Conservation (phyloP, 345 rosid genomes). For the Rhizophora mangle region DNA sequence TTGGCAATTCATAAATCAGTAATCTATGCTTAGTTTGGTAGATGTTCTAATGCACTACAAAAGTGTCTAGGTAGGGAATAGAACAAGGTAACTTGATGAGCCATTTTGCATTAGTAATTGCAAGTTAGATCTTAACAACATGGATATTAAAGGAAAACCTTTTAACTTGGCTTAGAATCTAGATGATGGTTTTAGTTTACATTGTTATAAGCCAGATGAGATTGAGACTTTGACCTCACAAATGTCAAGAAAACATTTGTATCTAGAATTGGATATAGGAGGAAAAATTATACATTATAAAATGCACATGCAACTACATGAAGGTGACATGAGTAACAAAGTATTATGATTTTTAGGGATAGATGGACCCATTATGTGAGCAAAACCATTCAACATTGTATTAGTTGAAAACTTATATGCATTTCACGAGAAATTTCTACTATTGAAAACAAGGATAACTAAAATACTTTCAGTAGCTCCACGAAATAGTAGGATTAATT, state of each 20-base stretch:
- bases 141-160: conserved; percentile 3
- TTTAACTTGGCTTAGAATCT: conserved; percentile 42
- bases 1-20: conserved; percentile 44
- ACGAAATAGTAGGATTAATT: neutral
- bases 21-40: conserved; percentile 45
- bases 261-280: too few relatives aligned
- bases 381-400: conserved; percentile 35
- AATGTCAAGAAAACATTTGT: too few relatives aligned
- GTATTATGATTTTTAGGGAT: conserved; percentile 30
- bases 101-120: too few relatives aligned
- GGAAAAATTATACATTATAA: neutral
- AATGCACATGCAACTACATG: conserved; percentile 51
- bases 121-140: too few relatives aligned
- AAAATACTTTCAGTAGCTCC: conserved; percentile 1
- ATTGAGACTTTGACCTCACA: too few relatives aligned
- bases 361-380: conserved; percentile 34
- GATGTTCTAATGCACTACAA: conserved; percentile 36
- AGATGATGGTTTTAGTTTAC: conserved; percentile 35
- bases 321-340: conserved; percentile 42
- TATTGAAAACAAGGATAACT: neutral
- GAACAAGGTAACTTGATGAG: conserved; percentile 33
- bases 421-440: conserved; percentile 1
- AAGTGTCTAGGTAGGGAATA: conserved; percentile 24
- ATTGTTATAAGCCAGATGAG: too few relatives aligned
- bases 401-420: conserved; percentile 33